These are phyloP conservation scores for Aureobasidium leucospermi DNA, from an alignment of 2,329 filamentous ascomycete genomes.

Conservation along the genomic window DNA sequence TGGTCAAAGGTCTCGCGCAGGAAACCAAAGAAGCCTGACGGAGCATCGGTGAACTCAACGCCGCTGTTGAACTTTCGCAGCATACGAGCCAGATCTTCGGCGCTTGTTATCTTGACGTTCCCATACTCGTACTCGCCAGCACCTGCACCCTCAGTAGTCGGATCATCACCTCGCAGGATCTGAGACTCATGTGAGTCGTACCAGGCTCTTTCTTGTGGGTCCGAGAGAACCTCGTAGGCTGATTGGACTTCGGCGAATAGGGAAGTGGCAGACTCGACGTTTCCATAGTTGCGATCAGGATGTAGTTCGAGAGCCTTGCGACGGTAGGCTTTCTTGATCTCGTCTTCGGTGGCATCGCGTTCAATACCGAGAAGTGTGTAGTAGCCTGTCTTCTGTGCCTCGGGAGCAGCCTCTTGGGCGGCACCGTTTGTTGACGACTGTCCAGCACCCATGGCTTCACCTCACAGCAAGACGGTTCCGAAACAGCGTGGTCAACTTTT, in stretches of 20 bases:
- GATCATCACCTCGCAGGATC: slow-evolving; percentile 64
- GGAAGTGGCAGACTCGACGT: slow-evolving; percentile 73
- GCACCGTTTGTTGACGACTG: slow-evolving; percentile 33
- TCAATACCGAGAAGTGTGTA: slow-evolving; percentile 78
- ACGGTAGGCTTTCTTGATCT: slow-evolving; percentile 93
- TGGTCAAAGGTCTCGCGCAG: slow-evolving; percentile 70
- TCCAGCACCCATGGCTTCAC: slow-evolving; percentile 36
- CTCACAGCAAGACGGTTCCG: neutral
- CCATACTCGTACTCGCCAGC: slow-evolving; percentile 53
- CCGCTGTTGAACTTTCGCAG: slow-evolving; percentile 73
- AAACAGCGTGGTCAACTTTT: neutral
- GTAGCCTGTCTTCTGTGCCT: slow-evolving; percentile 61
- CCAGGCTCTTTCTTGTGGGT: slow-evolving; percentile 93
- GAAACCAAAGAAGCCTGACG: slow-evolving; percentile 77
- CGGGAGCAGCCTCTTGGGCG: slow-evolving; percentile 20
- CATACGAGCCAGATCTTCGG: slow-evolving; percentile 69
- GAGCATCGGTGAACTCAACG: slow-evolving; percentile 72
- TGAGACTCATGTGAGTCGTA: slow-evolving; percentile 90
- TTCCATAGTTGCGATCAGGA: slow-evolving; percentile 85
- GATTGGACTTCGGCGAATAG: slow-evolving; percentile 88
- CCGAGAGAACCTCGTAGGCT: slow-evolving; percentile 92
- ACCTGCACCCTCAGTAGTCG: slow-evolving; percentile 28
- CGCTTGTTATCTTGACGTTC: slow-evolving; percentile 68
- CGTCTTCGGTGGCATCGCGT: slow-evolving; percentile 67
- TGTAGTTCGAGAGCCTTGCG: slow-evolving; percentile 87